A percentile compares a stretch with the other conserved stretches of the same genome.
Conservation (phyloP, 257 asterid genomes). For the Salvia rosmarinus region DNA sequence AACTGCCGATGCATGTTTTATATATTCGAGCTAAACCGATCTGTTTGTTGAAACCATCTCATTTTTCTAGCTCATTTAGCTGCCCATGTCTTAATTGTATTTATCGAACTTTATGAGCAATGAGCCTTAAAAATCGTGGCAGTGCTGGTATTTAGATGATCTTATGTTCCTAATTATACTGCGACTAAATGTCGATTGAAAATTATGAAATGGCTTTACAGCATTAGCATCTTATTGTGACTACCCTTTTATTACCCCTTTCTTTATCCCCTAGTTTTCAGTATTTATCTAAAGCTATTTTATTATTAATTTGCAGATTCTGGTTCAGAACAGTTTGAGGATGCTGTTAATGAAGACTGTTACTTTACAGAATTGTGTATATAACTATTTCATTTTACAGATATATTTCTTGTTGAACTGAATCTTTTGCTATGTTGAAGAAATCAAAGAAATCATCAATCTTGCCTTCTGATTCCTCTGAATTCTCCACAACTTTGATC, state of each 20-base stretch:
- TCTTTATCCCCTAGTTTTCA: neutral
- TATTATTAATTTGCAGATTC: conserved; percentile 14
- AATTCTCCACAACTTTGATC: conserved; percentile 32
- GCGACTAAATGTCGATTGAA: neutral
- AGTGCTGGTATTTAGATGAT: neutral
- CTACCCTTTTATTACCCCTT: neutral
- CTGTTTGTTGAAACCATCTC: neutral
- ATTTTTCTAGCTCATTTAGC: neutral
- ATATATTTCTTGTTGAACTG: conserved; percentile 11
- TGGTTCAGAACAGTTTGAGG: neutral
- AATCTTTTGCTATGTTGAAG: conserved; percentile 25
- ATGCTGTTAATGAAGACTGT: neutral
- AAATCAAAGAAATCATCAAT: conserved; percentile 60
- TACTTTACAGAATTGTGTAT: conserved; percentile 9
- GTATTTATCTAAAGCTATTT: neutral
- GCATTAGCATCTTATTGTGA: neutral
- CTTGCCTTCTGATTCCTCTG: conserved; percentile 24
- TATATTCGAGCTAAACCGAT: conserved; percentile 10
- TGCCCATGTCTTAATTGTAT: conserved; percentile 7
- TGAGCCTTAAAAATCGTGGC: neutral
- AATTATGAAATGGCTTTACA: conserved; percentile 12
- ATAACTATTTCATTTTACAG: neutral
- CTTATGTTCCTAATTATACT: neutral
- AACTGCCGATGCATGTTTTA: conserved; percentile 2
- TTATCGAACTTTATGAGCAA: no score